Evolutionary conservation across 345 rosid genomes (phyloP), one percentile per base, ranked within the genome.

Genomic region (Brassica incana): DNA sequence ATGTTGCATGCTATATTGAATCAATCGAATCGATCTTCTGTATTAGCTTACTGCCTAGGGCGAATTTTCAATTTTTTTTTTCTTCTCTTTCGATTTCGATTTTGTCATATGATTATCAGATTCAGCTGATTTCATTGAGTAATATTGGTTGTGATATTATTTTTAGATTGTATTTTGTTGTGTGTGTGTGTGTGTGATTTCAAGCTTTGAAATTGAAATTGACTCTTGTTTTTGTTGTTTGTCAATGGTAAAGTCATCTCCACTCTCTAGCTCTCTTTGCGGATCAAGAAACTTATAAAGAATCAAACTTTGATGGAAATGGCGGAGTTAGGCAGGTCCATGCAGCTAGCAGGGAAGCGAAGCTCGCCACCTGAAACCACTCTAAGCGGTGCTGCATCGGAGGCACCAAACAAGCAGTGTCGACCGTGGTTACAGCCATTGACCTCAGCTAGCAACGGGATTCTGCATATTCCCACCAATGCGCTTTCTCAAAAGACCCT

Each of bases 351-450:
- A 8, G 84, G 64, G 50, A 93, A 93, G 87, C 86, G 95, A 15
- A 93, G 90, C 83, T 83, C 89, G 20, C 85, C 87, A 7, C 80
- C 79, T 78, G 93, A 89, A 27, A 48, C 86, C 2, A 15, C 64
- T 73, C 54, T 82, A 10, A 73, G 59, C 71, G 84, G 70, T 76
- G 74, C 85, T 70, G 81, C 54, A 15, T 67, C 85, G 0, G 87
- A 75, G 62, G 56, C 81, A 54, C 82, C 94, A 29, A 87, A 83
- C 80, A 93, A 90, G 79, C 87, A 92, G 76, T 85, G 74, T 76
- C 85, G 95, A 80, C 99, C 98, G 20, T 96, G 98, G 99, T 76
- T 93, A 86, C 94, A 87, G 78, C 91, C 83, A 33, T 14, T 68
- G 27, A 59, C 90, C 63, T 73, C 85, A 40, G 80, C 85, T 35